phyloP scores from a whole-genome alignment of 257 asterid genomes.

The Henckelia pumila region DNA sequence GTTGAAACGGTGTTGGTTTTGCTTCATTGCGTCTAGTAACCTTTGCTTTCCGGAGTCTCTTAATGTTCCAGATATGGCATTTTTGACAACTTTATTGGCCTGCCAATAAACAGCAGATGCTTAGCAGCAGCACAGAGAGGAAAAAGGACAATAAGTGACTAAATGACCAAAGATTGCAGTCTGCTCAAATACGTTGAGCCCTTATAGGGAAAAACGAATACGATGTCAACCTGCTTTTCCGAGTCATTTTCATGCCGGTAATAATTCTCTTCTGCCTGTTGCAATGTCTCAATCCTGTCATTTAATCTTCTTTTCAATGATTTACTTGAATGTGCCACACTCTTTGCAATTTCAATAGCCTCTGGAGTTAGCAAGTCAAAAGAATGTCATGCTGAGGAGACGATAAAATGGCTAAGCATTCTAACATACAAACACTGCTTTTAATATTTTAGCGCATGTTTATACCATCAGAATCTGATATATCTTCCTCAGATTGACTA shows the following conservation, averaged over 20 bases:
- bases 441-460: conserved; percentile 12
- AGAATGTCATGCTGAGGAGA: background rate
- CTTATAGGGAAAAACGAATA: conserved; percentile 9
- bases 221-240: conserved; percentile 50
- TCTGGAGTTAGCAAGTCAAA: conserved; percentile 39
- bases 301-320: conserved; percentile 42
- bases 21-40: conserved; percentile 56
- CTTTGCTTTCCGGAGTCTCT: conserved; percentile 76
- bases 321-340: conserved; percentile 36
- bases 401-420: conserved; percentile 18
- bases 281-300: conserved; percentile 62
- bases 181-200: conserved; percentile 2
- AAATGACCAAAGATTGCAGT: conserved; percentile 14
- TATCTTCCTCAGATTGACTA: conserved; percentile 83
- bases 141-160: background rate
- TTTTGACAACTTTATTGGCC: conserved; percentile 64
- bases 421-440: conserved; percentile 17
- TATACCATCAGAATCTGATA: conserved; percentile 92
- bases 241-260: conserved; percentile 44
- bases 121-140: conserved; percentile 14
- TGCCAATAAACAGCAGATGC: conserved; percentile 20
- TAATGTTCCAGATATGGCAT: conserved; percentile 56
- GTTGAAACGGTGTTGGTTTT: conserved; percentile 47
- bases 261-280: conserved; percentile 81
- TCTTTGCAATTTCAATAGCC: conserved; percentile 46